Percentiles rank a stretch among this genome's conserved stretches.
These are phyloP conservation scores for Sergeia podlipaevii DNA, from an alignment of 208 protist species.

Conservation along the genomic window DNA sequence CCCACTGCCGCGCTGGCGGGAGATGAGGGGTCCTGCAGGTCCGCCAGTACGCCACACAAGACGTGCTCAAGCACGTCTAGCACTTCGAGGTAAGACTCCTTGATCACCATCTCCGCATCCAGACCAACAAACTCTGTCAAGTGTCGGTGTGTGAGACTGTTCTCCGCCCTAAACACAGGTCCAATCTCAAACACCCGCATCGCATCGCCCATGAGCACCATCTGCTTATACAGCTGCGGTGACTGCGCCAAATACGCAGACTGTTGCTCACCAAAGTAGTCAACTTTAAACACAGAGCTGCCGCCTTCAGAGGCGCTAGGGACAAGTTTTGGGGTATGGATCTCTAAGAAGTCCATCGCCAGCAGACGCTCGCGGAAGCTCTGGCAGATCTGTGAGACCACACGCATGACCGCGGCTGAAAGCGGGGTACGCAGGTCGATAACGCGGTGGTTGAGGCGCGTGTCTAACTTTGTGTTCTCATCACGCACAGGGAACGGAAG, in stretches of 20 bases:
- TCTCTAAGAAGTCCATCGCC: conserved; percentile 93
- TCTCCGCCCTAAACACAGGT: conserved; percentile 98
- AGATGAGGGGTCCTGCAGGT: conserved; percentile 35
- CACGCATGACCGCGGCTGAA: conserved; percentile 89
- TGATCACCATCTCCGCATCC: conserved; percentile 98
- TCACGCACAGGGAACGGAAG: conserved; percentile 90
- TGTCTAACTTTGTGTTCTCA: conserved; percentile 82
- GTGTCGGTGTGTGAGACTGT: conserved; percentile 98
- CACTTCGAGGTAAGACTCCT: conserved; percentile 96
- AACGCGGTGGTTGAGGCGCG: conserved; percentile 94
- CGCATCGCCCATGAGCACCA: conserved; percentile 95
- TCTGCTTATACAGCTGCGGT: conserved; percentile 99
- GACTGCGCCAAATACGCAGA: conserved; percentile 97
- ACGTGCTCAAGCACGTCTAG: conserved; percentile 93
- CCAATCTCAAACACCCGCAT: conserved; percentile 94
- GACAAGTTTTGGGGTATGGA: conserved; percentile 99
- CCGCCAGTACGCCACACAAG: conserved; percentile 93
- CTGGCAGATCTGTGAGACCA: conserved; percentile 81
- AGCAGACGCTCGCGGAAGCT: conserved; percentile 91
- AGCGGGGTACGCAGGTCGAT: conserved; percentile 96
- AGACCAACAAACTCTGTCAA: conserved; percentile 99
- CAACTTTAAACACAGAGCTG: conserved; percentile 68
- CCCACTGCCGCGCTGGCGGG: neutral
- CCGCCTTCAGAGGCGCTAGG: conserved; percentile 88
- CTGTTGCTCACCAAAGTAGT: conserved; percentile 61